These are phyloP conservation scores for Blumeria graminis DNA, from an alignment of 2,329 filamentous ascomycete genomes.

Conservation along the genomic window DNA sequence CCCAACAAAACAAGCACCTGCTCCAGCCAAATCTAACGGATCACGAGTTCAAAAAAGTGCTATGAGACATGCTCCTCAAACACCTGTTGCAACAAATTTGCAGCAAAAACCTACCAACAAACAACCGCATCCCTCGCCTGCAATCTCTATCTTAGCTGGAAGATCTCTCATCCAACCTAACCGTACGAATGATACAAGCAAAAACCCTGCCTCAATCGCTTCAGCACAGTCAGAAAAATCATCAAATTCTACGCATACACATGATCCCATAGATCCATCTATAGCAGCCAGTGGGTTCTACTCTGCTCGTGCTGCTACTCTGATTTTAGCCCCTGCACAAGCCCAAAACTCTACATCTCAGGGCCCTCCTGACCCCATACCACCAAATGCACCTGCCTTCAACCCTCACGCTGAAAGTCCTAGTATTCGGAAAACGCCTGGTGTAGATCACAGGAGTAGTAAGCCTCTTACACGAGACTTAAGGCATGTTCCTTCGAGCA, in stretches of 20 bases:
- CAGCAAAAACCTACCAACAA: constrained; percentile 5
- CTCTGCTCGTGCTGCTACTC: constrained; percentile 40
- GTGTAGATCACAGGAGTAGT: constrained; percentile 56
- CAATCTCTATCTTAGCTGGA: constrained; percentile 5
- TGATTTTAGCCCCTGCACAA: constrained; percentile 22
- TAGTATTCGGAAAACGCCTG: constrained; percentile 70
- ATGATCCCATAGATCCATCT: constrained; percentile 5
- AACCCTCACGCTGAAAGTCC: constrained; percentile 57
- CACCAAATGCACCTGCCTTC: constrained; percentile 30
- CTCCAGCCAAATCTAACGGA: constrained; percentile 10
- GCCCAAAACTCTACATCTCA: constrained; percentile 1
- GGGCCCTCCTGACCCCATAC: constrained; percentile 17
- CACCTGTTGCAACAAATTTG: constrained; percentile 5
- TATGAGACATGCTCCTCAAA: constrained; percentile 11
- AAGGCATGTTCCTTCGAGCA: constrained; percentile 23
- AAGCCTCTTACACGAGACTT: constrained; percentile 40
- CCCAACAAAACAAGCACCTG: constrained; percentile 3
- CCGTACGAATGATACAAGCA: constrained; percentile 8
- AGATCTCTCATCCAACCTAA: constrained; percentile 14
- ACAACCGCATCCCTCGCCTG: constrained; percentile 4
- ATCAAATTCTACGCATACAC: constrained; percentile 1
- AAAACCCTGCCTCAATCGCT: constrained; percentile 11
- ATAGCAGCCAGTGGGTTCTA: constrained; percentile 30
- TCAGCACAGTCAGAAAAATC: constrained; percentile 6
- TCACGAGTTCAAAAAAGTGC: constrained; percentile 4